These are phyloP conservation scores for Nemania sp. DNA, from an alignment of 2,329 filamentous ascomycete genomes.

Conservation along the genomic window DNA sequence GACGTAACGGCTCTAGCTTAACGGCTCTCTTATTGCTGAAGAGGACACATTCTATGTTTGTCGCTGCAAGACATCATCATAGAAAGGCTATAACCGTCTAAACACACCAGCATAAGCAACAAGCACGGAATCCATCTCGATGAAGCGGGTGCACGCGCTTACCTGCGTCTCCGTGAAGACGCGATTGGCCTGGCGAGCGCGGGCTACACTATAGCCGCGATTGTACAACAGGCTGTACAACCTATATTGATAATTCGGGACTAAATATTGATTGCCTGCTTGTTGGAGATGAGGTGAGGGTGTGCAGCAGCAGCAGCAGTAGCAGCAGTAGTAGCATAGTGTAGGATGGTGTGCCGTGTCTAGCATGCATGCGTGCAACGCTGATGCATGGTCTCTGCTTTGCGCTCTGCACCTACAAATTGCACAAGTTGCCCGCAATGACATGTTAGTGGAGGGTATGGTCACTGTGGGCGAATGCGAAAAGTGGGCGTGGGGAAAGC, in stretches of 20 bases:
- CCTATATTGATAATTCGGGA: slow-evolving; percentile 19
- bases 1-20: neutral
- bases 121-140: no score
- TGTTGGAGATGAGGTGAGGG: no score
- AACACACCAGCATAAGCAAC: slow-evolving; percentile 14
- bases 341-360: slow-evolving; percentile 1
- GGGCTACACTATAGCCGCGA: slow-evolving; percentile 24
- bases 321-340: slow-evolving; percentile 1
- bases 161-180: slow-evolving; percentile 15
- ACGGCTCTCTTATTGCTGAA: neutral
- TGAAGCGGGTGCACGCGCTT: no score
- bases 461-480: neutral
- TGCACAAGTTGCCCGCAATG: neutral
- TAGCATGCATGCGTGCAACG: slow-evolving; percentile 4
- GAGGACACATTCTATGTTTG: slow-evolving; percentile 20
- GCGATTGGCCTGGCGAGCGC: slow-evolving; percentile 17
- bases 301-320: no score
- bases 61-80: no score
- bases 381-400: slow-evolving; percentile 14
- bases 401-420: neutral
- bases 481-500: slow-evolving; percentile 14
- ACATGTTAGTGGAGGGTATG: neutral
- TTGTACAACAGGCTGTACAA: slow-evolving; percentile 25
- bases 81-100: slow-evolving; percentile 18
- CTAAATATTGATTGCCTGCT: slow-evolving; percentile 20